Evolutionary conservation across 2,329 filamentous ascomycete genomes (phyloP).

Genomic region (Venturia aucupariae): DNA sequence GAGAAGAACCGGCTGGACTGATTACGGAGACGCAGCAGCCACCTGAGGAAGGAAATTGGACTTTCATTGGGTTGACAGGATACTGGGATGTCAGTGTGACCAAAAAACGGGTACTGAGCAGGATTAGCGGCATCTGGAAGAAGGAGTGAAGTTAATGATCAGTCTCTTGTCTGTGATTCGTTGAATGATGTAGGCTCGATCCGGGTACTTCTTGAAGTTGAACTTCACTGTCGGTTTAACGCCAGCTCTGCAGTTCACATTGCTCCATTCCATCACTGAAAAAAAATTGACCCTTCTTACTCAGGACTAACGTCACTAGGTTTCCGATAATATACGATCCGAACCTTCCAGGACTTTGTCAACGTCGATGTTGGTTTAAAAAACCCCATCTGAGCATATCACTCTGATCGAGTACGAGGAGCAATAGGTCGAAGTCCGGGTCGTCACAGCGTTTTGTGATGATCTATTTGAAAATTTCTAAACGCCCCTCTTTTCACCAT

Average conservation of each 20-base stretch:
- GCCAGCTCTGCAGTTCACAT: not conserved
- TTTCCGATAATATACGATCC: not conserved
- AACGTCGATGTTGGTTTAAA: too few relatives aligned
- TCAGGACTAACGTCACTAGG: too few relatives aligned
- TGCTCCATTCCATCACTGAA: not conserved
- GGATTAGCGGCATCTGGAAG: constrained; percentile 23
- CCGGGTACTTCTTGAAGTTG: not conserved
- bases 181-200: not conserved
- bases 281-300: not conserved
- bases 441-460: too few relatives aligned
- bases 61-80: constrained; percentile 22
- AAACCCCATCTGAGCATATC: not conserved
- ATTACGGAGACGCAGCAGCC: constrained; percentile 20
- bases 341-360: not conserved
- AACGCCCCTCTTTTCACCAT: too few relatives aligned
- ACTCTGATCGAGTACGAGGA: too few relatives aligned
- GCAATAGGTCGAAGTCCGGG: too few relatives aligned
- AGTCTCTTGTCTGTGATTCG: too few relatives aligned
- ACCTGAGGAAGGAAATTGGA: constrained; percentile 23
- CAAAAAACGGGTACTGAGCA: constrained; percentile 21
- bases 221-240: not conserved
- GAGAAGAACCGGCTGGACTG: constrained; percentile 20
- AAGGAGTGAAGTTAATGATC: constrained; percentile 15
- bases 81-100: constrained; percentile 18
- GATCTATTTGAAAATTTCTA: too few relatives aligned